phyloP scores from a whole-genome alignment of 257 asterid genomes.

The Rubia yunnanensis region DNA sequence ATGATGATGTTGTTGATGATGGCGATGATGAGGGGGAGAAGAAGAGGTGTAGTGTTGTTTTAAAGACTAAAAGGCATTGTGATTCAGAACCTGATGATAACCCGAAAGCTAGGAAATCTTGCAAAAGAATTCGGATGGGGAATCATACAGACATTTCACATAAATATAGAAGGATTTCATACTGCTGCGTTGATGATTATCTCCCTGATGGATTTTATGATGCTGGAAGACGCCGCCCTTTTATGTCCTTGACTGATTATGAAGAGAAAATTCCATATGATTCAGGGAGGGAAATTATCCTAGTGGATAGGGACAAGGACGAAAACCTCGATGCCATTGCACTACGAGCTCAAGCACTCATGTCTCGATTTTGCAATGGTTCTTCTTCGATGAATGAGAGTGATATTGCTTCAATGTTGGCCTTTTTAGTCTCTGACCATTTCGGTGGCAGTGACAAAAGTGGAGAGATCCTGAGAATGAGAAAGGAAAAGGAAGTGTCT shows the following conservation, averaged over 20 bases:
- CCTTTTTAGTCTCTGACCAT: constrained; percentile 87
- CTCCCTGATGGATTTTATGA: constrained; percentile 94
- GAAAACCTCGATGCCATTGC: constrained; percentile 69
- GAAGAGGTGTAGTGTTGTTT: constrained; percentile 23
- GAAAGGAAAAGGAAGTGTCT: constrained; percentile 61
- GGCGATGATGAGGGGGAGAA: background rate
- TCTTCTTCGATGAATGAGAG: constrained; percentile 27
- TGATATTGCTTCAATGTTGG: constrained; percentile 67
- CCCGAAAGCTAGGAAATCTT: constrained; percentile 72
- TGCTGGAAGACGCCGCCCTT: constrained; percentile 94
- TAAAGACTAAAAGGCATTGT: constrained; percentile 76
- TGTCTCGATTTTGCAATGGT: constrained; percentile 48
- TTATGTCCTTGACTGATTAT: constrained; percentile 50
- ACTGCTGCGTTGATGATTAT: constrained; percentile 61
- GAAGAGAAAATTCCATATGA: constrained; percentile 42
- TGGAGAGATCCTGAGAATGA: constrained; percentile 41
- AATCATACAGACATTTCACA: constrained; percentile 46
- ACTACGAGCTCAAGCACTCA: constrained; percentile 57
- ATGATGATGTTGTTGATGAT: too few species aligned
- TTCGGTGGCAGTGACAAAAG: constrained; percentile 94
- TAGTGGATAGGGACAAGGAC: constrained; percentile 78
- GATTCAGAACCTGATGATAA: constrained; percentile 64
- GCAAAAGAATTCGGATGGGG: constrained; percentile 40
- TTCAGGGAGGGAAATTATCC: constrained; percentile 65
- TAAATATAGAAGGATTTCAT: constrained; percentile 63